Evolutionary conservation across 208 protist genomes (phyloP).

Genomic region (Wallacemonas rigidus): DNA sequence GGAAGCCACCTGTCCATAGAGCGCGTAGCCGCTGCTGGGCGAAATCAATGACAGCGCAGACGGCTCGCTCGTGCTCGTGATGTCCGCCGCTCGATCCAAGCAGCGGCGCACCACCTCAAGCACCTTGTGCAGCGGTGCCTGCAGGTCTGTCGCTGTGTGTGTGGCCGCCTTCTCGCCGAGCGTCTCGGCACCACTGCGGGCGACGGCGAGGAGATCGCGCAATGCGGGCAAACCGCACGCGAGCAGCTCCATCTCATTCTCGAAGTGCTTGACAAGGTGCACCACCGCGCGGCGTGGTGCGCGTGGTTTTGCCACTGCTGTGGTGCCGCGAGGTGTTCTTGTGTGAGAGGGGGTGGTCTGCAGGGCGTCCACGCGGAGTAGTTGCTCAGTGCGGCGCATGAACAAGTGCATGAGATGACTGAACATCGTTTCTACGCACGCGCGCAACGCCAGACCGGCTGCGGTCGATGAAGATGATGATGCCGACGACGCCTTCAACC

Average conservation of each 20-base stretch:
- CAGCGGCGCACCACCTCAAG: neutral
- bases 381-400: neutral
- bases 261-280: neutral
- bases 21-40: constrained; percentile 35
- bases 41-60: constrained; percentile 4
- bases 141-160: neutral
- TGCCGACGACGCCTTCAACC: constrained; percentile 24
- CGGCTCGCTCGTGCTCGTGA: neutral
- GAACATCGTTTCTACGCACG: constrained; percentile 5
- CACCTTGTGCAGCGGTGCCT: neutral
- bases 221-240: constrained; percentile 12
- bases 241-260: constrained; percentile 16
- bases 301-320: neutral
- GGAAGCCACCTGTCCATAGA: constrained; percentile 66
- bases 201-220: neutral
- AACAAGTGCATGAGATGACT: constrained; percentile 1
- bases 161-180: neutral
- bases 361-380: neutral
- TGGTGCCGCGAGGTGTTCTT: neutral
- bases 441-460: constrained; percentile 11
- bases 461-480: neutral
- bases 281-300: neutral
- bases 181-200: too few species aligned
- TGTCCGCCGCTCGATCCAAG: neutral
- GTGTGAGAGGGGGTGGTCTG: neutral